phyloP scores from a whole-genome alignment of 257 asterid species.

The Solanum medicagineum region DNA sequence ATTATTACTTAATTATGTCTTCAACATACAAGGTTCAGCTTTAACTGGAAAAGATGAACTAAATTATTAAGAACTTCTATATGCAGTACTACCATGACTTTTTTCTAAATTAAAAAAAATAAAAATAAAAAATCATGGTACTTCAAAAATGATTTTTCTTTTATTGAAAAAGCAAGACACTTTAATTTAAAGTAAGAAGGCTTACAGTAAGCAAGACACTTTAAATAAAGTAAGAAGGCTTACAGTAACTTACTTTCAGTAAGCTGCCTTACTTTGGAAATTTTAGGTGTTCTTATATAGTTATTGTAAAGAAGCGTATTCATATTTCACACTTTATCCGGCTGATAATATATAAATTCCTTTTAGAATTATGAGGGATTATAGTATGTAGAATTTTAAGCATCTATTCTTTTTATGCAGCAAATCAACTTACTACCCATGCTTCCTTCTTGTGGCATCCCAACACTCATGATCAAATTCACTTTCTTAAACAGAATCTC shows the following conservation, averaged over 20 bases:
- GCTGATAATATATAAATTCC: neutral
- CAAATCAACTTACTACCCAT: neutral
- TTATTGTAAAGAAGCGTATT: neutral
- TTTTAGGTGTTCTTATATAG: neutral
- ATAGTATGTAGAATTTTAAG: neutral
- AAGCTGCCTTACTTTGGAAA: neutral
- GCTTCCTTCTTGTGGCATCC: neutral
- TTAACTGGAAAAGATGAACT: neutral
- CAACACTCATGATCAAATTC: neutral
- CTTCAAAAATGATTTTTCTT: neutral
- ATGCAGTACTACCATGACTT: neutral
- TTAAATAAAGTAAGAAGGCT: neutral
- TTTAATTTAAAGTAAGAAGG: neutral
- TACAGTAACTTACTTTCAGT: neutral
- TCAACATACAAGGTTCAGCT: neutral
- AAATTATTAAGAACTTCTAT: neutral
- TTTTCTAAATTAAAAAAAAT: too few relatives aligned
- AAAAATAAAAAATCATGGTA: too few relatives aligned
- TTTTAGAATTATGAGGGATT: neutral
- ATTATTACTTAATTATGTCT: neutral
- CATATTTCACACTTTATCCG: neutral
- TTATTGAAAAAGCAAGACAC: neutral
- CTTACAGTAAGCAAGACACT: neutral
- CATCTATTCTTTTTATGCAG: neutral
- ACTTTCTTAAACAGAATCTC: neutral